Percentiles rank a stretch among this genome's conserved stretches.
Conservation (phyloP, 257 asterid genomes). For the Gardenia jasminoides region DNA sequence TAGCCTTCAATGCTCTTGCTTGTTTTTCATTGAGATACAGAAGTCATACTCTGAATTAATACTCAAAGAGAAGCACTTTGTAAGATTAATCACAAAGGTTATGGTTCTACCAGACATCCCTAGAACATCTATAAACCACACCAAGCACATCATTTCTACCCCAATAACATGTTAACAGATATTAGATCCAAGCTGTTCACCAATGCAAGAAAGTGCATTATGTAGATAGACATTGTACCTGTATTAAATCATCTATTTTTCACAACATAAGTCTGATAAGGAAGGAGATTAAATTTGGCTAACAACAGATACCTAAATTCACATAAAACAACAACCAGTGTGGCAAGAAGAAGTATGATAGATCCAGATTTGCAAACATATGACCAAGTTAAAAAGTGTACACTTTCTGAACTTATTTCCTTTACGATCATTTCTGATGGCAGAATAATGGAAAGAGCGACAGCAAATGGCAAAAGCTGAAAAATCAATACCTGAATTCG, state of each 20-base stretch:
- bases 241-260: neutral
- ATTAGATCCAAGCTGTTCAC: too few species aligned
- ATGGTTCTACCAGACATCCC: neutral
- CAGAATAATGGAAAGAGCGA: neutral
- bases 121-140: neutral
- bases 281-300: neutral
- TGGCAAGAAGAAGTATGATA: neutral
- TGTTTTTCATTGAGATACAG: neutral
- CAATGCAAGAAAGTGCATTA: too few species aligned
- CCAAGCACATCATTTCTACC: neutral
- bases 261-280: neutral
- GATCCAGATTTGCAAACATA: neutral
- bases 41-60: neutral
- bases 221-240: too few species aligned
- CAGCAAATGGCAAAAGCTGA: neutral
- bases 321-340: neutral
- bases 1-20: neutral
- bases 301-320: neutral
- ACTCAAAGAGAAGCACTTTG: neutral
- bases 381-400: neutral
- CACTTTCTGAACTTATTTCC: neutral
- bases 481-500: slow-evolving; percentile 66
- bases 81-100: neutral
- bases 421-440: neutral
- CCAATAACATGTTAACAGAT: neutral